These are phyloP conservation scores for Botrytis galanthina DNA, from an alignment of 2,329 filamentous ascomycete species.

Conservation along the genomic window DNA sequence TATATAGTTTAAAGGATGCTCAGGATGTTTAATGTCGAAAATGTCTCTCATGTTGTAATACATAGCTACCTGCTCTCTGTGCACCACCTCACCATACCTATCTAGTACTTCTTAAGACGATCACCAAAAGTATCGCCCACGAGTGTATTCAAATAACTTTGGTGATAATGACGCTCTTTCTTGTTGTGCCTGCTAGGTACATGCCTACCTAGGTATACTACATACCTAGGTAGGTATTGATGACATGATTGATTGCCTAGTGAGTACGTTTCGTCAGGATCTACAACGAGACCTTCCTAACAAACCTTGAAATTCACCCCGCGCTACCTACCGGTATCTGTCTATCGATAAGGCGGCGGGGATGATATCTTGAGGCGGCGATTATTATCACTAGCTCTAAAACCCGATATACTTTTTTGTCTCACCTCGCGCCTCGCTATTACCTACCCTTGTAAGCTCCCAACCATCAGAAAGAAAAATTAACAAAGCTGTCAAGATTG, in stretches of 20 bases:
- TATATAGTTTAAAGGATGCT: neutral
- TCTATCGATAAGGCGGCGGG: constrained; percentile 27
- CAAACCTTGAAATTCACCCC: constrained; percentile 8
- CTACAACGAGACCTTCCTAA: neutral
- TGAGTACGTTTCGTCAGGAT: neutral
- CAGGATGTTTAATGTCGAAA: neutral
- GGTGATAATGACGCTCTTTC: neutral
- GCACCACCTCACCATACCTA: neutral
- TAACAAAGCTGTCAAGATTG: constrained; percentile 9
- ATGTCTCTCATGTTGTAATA: neutral
- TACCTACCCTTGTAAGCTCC: constrained; percentile 15
- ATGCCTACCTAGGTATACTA: no score
- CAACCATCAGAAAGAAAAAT: constrained; percentile 14
- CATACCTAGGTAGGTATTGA: neutral
- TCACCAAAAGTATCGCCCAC: neutral
- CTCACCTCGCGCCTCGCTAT: constrained; percentile 16
- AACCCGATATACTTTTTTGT: constrained; percentile 5
- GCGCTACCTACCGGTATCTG: constrained; percentile 22
- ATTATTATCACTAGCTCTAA: constrained; percentile 2
- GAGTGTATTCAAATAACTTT: neutral
- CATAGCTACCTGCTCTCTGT: neutral
- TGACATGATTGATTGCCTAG: neutral
- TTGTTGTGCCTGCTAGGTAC: neutral
- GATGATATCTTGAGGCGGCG: constrained; percentile 1
- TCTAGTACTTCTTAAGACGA: neutral